Base-by-base conservation (phyloP, 2,329 filamentous ascomycete genomes). In the Scedosporium dehoogii region DNA sequence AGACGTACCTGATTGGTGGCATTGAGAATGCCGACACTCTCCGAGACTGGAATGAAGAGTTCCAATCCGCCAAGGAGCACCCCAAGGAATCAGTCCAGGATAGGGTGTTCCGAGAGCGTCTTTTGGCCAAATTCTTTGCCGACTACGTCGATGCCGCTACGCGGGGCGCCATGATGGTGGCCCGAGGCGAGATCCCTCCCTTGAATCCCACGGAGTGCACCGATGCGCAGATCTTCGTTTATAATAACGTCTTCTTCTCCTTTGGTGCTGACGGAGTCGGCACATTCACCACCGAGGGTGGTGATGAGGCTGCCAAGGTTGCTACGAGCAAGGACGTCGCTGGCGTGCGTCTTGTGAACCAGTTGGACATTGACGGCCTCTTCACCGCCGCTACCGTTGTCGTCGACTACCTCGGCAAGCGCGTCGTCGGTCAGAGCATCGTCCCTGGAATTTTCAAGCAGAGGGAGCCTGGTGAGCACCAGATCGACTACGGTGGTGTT, bases 231-330 rank as follows among this genome's bases (percentile, higher is more conserved):
- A 99, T 99, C 67, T 99, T 96, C 70, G 93, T 99, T 25, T 97
- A 97, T 80, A 97, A 97, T 81, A 99, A 99, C 76, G 92, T 99
- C 68, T 99, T 99, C 80, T 99, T 96, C 80, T 97, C 94, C 0
- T 97, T 97, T 69, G 94, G 94, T 65, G 93, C 94, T 55, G 94
- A 99, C 73, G 96, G 94, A 60, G 94, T 97, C 56, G 93, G 94
- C 53, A 99, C 94, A 16, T 99, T 99, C 74, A 92, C 92, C 10
- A 92, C 89, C 3, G 94, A 99, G 76, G 94, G 94, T 67, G 94
- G 94, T 21, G 93, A 99, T 67, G 94, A 99, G 77, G 94, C 94
- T 67, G 94, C 94, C 14, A 86, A 93, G 64, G 91, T 97, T 63
- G 94, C 96, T 27, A 96, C 96, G 4, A 93, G 92, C 66, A 99